Conservation (phyloP, 495 filamentous ascomycete genomes). For the Penicillium mononematosum region DNA sequence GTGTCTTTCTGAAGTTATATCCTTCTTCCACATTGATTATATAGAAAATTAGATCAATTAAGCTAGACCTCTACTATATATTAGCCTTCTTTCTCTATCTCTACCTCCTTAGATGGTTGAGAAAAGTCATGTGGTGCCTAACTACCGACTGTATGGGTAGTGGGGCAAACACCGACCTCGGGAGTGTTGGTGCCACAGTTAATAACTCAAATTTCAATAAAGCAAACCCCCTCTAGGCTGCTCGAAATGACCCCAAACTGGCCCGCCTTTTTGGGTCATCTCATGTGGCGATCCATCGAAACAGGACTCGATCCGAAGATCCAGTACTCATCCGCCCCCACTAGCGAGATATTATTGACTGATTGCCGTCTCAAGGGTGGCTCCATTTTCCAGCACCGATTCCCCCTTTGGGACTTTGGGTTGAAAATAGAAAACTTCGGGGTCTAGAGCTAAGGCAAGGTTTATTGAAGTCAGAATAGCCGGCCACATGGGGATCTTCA, state of each 20-base stretch:
- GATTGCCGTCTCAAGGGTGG: not conserved
- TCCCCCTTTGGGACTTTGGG: constrained; percentile 1
- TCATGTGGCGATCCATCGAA: constrained; percentile 16
- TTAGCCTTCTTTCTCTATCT: too few species aligned
- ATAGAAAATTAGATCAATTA: too few species aligned
- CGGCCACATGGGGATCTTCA: constrained; percentile 17
- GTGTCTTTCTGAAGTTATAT: too few species aligned
- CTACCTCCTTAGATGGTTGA: too few species aligned
- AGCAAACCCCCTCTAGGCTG: not conserved
- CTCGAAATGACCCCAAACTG: not conserved
- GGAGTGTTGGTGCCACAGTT: too few species aligned
- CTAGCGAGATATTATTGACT: constrained; percentile 2
- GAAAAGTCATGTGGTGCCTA: too few species aligned
- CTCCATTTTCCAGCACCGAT: not conserved
- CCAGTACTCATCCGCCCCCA: constrained; percentile 19
- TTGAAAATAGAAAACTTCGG: not conserved
- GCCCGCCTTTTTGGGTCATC: not conserved
- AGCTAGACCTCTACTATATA: too few species aligned
- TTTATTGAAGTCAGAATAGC: constrained; percentile 13
- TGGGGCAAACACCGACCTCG: too few species aligned
- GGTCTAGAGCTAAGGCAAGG: constrained; percentile 15
- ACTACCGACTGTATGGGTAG: too few species aligned
- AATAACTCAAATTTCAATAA: not conserved
- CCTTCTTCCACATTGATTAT: too few species aligned
- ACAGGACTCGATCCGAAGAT: constrained; percentile 20